Conservation (phyloP, 2,329 filamentous ascomycete genomes). For the Epichloe uncinata region DNA sequence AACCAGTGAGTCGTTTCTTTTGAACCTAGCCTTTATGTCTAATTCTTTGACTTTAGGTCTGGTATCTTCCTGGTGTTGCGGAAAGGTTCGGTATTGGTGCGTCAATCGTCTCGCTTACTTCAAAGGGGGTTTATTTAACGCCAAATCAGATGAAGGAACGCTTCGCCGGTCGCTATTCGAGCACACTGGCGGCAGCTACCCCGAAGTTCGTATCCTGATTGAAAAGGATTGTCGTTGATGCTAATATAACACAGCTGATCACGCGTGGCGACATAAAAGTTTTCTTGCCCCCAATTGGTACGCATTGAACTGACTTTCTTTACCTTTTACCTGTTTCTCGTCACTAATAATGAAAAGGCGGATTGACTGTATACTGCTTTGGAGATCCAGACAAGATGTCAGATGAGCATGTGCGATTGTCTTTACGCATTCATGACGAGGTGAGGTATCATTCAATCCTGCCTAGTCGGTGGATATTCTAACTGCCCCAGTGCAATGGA, state of each 20-base stretch:
- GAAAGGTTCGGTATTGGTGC: constrained; percentile 81
- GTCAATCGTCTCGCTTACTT: constrained; percentile 9
- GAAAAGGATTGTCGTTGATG: background rate
- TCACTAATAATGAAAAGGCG: constrained; percentile 34
- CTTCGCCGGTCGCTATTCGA: constrained; percentile 83
- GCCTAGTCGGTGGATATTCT: background rate
- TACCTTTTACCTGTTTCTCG: background rate
- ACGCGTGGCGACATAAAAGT: constrained; percentile 90
- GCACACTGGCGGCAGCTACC: constrained; percentile 90
- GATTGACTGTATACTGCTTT: constrained; percentile 93
- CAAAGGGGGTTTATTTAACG: constrained; percentile 13
- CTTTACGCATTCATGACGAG: constrained; percentile 67
- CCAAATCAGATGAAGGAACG: constrained; percentile 57
- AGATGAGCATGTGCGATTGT: constrained; percentile 66
- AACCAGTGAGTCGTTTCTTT: constrained; percentile 50
- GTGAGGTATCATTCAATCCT: constrained; percentile 18
- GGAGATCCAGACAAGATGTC: constrained; percentile 91
- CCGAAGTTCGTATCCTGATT: constrained; percentile 37
- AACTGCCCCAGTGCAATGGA: constrained; percentile 60
- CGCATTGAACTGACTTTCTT: background rate
- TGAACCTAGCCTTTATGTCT: background rate
- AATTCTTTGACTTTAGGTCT: constrained; percentile 32
- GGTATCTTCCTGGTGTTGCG: constrained; percentile 78
- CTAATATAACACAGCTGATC: constrained; percentile 45
- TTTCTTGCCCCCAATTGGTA: constrained; percentile 85